Base-by-base conservation (phyloP, 202 grass and related monocot genomes). In the Elaeis oleifera region DNA sequence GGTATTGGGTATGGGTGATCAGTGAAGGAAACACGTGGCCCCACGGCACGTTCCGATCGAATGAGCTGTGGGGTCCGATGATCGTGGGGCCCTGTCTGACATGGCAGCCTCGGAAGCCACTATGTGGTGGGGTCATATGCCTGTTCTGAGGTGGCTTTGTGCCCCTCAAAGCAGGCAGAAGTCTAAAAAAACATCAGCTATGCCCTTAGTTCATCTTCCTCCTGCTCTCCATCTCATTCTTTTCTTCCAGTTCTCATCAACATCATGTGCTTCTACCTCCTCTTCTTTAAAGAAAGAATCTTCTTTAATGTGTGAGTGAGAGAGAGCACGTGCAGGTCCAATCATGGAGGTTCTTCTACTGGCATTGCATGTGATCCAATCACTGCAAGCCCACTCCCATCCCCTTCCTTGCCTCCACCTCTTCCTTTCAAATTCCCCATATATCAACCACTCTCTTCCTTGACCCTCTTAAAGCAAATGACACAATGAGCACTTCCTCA, bases 241-340 rank as follows among this genome's bases (percentile, higher is more conserved):
- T 44, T 44, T 14, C 36, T 44, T 44, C 36, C 36, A 13, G 53
- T 9, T 26, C 13, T n/a, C 27, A 22, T 18, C 53, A 86, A 71
- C 80, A 90, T 24, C 87, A 90, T 80, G 83, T 86, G 83, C 83
- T 29, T 18, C 78, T 21, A 56, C 70, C 71, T 76, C 67, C 57
- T 79, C 57, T 64, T 49, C 63, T 24, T 68, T 74, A 76, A 75
- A 64, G 82, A 71, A 80, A 72, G 76, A 65, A 78, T 83, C 62
- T 50, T 51, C 56, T 60, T 60, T 21, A 60, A 31, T 53, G 32
- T 73, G 51, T 78, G 61, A 13, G 29, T 21, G 5, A 53, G 29
- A 17, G 44, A 59, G 77, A 23, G 22, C 69, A 17, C 19, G 27
- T 55, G 58, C 60, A 59, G 5, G 15, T 16, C 13, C 27, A 64